Evolutionary conservation across 768 basidiomycete genomes (phyloP).

Genomic region (Postia placenta): DNA sequence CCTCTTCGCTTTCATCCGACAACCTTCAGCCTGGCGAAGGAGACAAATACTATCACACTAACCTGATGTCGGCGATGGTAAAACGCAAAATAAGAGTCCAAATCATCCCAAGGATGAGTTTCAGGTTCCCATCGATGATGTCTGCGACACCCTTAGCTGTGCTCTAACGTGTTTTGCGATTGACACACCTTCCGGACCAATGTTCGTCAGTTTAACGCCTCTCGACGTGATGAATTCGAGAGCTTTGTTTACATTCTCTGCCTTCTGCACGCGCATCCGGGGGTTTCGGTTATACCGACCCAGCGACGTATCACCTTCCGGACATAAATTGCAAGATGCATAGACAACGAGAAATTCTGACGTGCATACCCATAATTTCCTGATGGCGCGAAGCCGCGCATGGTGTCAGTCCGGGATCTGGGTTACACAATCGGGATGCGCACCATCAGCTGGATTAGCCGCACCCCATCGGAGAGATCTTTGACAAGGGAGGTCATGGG

Average conservation of each 20-base stretch:
- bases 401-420: neutral
- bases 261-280: slow-evolving; percentile 90
- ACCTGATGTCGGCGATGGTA: slow-evolving; percentile 98
- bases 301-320: slow-evolving; percentile 77
- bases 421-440: slow-evolving; percentile 10
- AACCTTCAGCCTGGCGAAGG: neutral
- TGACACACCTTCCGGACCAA: slow-evolving; percentile 82
- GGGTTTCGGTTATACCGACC: slow-evolving; percentile 93
- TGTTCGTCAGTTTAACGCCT: slow-evolving; percentile 95
- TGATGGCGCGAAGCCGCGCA: slow-evolving; percentile 23
- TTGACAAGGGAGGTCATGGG: slow-evolving; percentile 85
- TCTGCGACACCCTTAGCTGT: slow-evolving; percentile 44
- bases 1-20: slow-evolving; percentile 73
- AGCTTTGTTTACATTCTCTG: slow-evolving; percentile 97
- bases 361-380: slow-evolving; percentile 89
- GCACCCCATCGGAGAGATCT: slow-evolving; percentile 93
- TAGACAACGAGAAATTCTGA: slow-evolving; percentile 2
- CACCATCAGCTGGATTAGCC: slow-evolving; percentile 93
- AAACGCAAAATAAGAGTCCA: slow-evolving; percentile 98
- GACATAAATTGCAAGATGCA: neutral
- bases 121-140: slow-evolving; percentile 97
- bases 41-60: slow-evolving; percentile 21
- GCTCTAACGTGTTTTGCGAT: no score
- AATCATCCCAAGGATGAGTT: slow-evolving; percentile 98
- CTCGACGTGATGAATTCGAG: slow-evolving; percentile 91